Percentiles rank a stretch among this genome's conserved stretches.
phyloP scores from a whole-genome alignment of 2,329 filamentous ascomycete species.

The Chaetomium olivaceum region DNA sequence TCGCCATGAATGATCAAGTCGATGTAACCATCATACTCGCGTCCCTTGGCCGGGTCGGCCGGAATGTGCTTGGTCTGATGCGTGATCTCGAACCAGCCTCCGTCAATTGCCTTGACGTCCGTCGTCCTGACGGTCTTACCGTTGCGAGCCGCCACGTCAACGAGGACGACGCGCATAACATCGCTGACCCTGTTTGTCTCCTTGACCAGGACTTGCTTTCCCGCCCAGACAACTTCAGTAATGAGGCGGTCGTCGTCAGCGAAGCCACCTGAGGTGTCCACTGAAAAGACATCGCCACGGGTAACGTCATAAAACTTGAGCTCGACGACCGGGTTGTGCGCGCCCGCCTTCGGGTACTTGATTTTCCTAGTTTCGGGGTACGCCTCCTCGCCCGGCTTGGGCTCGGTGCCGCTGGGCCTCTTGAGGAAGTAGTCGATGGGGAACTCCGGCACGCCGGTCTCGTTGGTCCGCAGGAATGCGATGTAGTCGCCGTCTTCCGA shows the following conservation, averaged over 20 bases:
- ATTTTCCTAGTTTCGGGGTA: constrained; percentile 90
- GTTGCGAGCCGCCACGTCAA: constrained; percentile 72
- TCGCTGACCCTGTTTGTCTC: constrained; percentile 95
- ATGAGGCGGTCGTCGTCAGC: constrained; percentile 81
- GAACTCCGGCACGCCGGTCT: constrained; percentile 86
- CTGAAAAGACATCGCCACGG: constrained; percentile 74
- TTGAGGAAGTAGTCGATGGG: constrained; percentile 92
- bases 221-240: constrained; percentile 90
- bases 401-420: constrained; percentile 72
- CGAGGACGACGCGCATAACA: constrained; percentile 79
- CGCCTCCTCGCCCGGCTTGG: constrained; percentile 71
- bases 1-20: constrained; percentile 85
- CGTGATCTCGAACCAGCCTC: constrained; percentile 95
- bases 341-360: constrained; percentile 96
- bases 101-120: constrained; percentile 82
- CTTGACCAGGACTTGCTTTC: constrained; percentile 79
- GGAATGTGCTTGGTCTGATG: constrained; percentile 85
- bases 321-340: constrained; percentile 87
- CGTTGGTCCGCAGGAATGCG: constrained; percentile 91
- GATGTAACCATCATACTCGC: constrained; percentile 84
- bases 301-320: constrained; percentile 85
- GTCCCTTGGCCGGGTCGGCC: constrained; percentile 73
- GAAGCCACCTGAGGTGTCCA: constrained; percentile 77
- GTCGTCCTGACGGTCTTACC: constrained; percentile 78
- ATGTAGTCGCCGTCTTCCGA: constrained; percentile 84